These are phyloP conservation scores for Ceratobasidium sp. DNA, from an alignment of 1,284 basidiomycete genomes.

Conservation along the genomic window DNA sequence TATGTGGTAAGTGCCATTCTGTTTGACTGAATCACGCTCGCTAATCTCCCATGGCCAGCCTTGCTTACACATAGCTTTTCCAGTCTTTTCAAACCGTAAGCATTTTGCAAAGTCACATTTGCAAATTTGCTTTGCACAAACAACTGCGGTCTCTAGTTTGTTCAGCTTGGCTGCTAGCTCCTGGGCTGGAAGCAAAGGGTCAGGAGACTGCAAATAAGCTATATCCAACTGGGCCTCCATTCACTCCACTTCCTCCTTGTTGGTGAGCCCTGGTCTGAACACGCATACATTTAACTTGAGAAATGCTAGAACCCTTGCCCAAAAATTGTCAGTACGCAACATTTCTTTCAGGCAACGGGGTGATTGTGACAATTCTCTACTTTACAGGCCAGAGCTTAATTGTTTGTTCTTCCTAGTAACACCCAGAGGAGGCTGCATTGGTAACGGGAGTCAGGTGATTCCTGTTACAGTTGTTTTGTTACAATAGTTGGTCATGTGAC, in stretches of 20 bases:
- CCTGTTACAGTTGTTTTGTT: too few relatives aligned
- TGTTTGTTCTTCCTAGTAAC: too few relatives aligned
- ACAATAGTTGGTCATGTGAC: too few relatives aligned
- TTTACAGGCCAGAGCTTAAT: too few relatives aligned
- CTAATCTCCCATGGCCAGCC: conserved; percentile 53
- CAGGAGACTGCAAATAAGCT: conserved; percentile 9
- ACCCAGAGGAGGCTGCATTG: too few relatives aligned
- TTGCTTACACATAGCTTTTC: conserved; percentile 52
- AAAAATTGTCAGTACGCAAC: conserved; percentile 14
- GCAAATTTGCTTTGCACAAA: not conserved
- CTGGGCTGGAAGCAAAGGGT: not conserved
- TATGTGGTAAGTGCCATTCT: not conserved
- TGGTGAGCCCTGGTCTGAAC: conserved; percentile 28
- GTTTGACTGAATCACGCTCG: conserved; percentile 47
- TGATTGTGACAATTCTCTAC: too few relatives aligned
- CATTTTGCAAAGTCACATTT: conserved; percentile 50
- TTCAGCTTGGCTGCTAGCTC: not conserved
- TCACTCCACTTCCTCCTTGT: not conserved
- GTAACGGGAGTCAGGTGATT: too few relatives aligned
- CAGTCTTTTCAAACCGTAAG: conserved; percentile 47
- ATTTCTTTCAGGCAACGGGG: conserved; percentile 9
- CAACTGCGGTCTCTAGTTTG: not conserved
- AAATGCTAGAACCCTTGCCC: not conserved
- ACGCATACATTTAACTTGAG: conserved; percentile 47
- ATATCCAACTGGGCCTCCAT: conserved; percentile 20